phyloP scores from a whole-genome alignment of 345 rosid species.

The Citrus unshiu region DNA sequence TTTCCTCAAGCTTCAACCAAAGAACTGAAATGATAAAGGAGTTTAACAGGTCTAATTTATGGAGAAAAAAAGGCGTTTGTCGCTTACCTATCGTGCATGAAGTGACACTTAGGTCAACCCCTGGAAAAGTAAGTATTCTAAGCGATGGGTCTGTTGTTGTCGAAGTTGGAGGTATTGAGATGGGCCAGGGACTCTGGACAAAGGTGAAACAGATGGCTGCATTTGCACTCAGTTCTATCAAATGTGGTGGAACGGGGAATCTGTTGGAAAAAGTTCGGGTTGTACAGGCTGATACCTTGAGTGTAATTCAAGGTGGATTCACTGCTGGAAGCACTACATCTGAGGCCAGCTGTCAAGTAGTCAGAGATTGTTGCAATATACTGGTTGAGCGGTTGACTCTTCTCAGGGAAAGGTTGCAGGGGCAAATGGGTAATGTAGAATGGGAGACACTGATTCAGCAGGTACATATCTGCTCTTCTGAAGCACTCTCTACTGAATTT shows the following conservation, averaged over 20 bases:
- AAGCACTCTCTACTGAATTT: neutral
- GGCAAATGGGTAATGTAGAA: slow-evolving; percentile 43
- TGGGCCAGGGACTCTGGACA: slow-evolving; percentile 97
- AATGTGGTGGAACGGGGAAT: slow-evolving; percentile 38
- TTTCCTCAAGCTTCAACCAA: slow-evolving; percentile 40
- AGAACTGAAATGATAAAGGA: slow-evolving; percentile 51
- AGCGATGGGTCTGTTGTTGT: slow-evolving; percentile 85
- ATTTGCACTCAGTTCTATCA: slow-evolving; percentile 66
- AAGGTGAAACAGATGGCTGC: slow-evolving; percentile 93
- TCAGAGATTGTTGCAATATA: slow-evolving; percentile 60
- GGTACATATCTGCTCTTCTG: slow-evolving; percentile 35
- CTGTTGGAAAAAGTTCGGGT: slow-evolving; percentile 67
- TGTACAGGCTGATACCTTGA: slow-evolving; percentile 65
- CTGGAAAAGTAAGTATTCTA: slow-evolving; percentile 83
- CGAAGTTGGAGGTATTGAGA: slow-evolving; percentile 89
- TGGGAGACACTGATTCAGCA: slow-evolving; percentile 73
- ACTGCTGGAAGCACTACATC: slow-evolving; percentile 92
- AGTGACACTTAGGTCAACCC: slow-evolving; percentile 49
- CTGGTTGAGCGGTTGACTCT: slow-evolving; percentile 64
- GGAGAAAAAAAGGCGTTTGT: slow-evolving; percentile 80
- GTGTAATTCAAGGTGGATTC: slow-evolving; percentile 72
- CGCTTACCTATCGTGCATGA: slow-evolving; percentile 56
- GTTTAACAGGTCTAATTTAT: slow-evolving; percentile 48
- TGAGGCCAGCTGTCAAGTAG: slow-evolving; percentile 81
- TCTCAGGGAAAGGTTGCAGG: slow-evolving; percentile 44